These are phyloP conservation scores for Pythium monospermum DNA, from an alignment of 352 stramenopile species.

Conservation along the genomic window DNA sequence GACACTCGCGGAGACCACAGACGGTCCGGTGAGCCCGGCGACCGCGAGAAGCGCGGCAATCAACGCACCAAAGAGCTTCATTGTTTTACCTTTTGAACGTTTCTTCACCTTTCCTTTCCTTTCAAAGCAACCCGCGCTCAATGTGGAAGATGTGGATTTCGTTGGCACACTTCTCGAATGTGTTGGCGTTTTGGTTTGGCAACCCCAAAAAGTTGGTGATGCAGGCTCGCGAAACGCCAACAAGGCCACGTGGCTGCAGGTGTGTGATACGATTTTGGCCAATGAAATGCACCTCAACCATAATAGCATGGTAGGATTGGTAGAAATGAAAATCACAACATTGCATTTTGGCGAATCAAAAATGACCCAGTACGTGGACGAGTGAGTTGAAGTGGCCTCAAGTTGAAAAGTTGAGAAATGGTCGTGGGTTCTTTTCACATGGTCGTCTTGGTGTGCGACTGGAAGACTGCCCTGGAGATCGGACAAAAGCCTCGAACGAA, in stretches of 20 bases:
- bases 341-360: constrained; percentile 7
- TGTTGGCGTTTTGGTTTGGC: not conserved
- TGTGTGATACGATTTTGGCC: constrained; percentile 1
- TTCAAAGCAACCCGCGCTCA: too few species aligned
- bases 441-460: constrained; percentile 11
- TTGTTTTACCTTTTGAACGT: too few species aligned
- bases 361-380: constrained; percentile 1
- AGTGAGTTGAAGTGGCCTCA: constrained; percentile 9
- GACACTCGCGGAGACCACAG: constrained; percentile 43
- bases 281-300: not conserved
- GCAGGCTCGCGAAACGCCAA: constrained; percentile 7
- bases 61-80: constrained; percentile 15
- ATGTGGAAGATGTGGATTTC: too few species aligned
- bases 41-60: constrained; percentile 24
- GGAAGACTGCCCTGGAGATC: constrained; percentile 33
- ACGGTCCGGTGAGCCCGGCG: constrained; percentile 7
- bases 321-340: not conserved
- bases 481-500: constrained; percentile 41
- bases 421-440: too few species aligned
- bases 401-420: constrained; percentile 12
- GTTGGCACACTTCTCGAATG: too few species aligned
- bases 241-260: constrained; percentile 13
- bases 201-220: not conserved
- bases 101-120: too few species aligned
- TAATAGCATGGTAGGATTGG: not conserved